Base-by-base conservation (phyloP, 805 yeast species). In the Ogataea allantospora region DNA sequence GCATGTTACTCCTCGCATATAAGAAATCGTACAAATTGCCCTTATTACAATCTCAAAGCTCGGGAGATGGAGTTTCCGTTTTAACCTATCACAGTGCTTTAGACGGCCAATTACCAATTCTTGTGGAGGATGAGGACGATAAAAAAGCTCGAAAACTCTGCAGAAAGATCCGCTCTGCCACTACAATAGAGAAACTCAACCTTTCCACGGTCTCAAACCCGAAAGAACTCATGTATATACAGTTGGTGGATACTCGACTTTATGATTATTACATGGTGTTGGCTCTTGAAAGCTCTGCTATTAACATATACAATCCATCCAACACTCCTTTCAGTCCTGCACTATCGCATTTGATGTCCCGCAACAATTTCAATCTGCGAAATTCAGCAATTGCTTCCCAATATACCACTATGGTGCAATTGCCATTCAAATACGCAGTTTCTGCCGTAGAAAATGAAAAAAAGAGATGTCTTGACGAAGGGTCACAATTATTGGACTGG, bases 61-160 rank as follows among this genome's bases (percentile, higher is more conserved):
- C 34, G 26, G 48, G 11, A 15, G 29, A 30, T 30, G 30, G 22
- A 2, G 50, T 80, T 15, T 56, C 72, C 11, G 58, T 67, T 9
- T 42, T 79, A 7, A 71, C 83, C 1, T 67, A 68, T 35, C 66
- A 68, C 27, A 75, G 80, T 2, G 63, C 81, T 1, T 63, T 69
- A 2, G 67, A 70, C 40, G 69, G 70, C 10, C 67, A 69, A 14
- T 54, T 81, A 13, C 88, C 88, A 0, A 58, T 80, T 1, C 59
- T 78, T 9, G 60, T 80, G 2, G 87, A 80, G 48, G 78, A 70
- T 45, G 62, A 51, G 17, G 48, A 58, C 11, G 48, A 55, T 47
- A 73, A 61, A 33, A 55, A 44, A 18, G 23, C 29, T 6, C 46
- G 57, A 8, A 46, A 51, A 17, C 47, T 57, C 2, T 60, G 47